Percentiles rank a stretch among this genome's conserved stretches.
Evolutionary conservation across 495 filamentous ascomycete genomes (phyloP).

Genomic region (Aspergillus biplanus): DNA sequence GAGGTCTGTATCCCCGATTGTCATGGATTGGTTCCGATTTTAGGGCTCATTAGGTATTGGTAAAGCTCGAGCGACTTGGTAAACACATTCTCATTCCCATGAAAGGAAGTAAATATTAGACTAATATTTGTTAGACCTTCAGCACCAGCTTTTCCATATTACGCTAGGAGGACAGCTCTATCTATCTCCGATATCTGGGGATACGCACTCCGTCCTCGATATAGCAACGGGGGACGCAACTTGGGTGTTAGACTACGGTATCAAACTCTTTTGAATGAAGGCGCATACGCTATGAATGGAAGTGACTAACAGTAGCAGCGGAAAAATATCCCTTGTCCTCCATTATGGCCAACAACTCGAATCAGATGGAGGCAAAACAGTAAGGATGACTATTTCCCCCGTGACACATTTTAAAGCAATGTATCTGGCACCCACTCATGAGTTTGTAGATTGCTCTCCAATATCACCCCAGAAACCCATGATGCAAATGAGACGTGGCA

Average conservation of each 20-base stretch:
- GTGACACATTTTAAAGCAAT: no score
- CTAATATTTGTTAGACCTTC: not conserved
- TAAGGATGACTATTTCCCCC: no score
- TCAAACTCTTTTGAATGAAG: not conserved
- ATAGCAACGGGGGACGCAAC: conserved; percentile 13
- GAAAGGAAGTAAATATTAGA: not conserved
- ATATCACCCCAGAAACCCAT: not conserved
- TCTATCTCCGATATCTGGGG: not conserved
- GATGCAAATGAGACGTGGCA: conserved; percentile 7
- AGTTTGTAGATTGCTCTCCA: not conserved
- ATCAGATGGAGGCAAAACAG: not conserved
- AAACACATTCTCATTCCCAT: not conserved
- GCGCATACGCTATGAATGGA: no score
- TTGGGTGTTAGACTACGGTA: conserved; percentile 12
- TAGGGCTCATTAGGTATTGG: not conserved
- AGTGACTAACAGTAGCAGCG: no score
- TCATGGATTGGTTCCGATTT: no score
- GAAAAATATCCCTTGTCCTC: not conserved
- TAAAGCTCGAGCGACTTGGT: not conserved
- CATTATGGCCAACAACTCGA: not conserved
- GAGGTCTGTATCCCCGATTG: not conserved
- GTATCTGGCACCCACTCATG: no score
- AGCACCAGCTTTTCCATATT: conserved; percentile 17
- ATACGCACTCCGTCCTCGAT: not conserved
- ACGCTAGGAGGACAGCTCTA: conserved; percentile 6